Percentiles rank a stretch among this genome's conserved stretches.
Evolutionary conservation across 805 yeast species (phyloP).

Genomic region (Spathaspora girioi): DNA sequence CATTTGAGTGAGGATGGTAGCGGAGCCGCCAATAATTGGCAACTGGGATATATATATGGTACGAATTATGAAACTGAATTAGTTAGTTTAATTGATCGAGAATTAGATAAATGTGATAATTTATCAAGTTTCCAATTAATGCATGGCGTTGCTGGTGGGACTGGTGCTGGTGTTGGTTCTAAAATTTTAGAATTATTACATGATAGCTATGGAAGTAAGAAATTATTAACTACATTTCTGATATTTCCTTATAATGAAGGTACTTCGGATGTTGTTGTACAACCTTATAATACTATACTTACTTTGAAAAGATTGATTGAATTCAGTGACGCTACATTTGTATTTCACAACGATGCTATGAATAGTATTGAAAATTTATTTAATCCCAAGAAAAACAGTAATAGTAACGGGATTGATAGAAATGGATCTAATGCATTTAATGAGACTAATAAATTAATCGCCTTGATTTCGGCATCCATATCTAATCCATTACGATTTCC

Average conservation of each 20-base stretch:
- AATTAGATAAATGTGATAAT: slow-evolving; percentile 85
- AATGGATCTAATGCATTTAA: slow-evolving; percentile 44
- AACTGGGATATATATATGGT: slow-evolving; percentile 81
- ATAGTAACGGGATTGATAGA: neutral
- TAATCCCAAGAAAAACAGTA: slow-evolving; percentile 11
- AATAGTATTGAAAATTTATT: slow-evolving; percentile 60
- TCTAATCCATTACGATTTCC: slow-evolving; percentile 91
- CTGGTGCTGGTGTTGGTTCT: slow-evolving; percentile 96
- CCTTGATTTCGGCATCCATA: slow-evolving; percentile 78
- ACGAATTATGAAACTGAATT: slow-evolving; percentile 65
- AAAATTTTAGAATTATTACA: slow-evolving; percentile 69
- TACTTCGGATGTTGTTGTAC: slow-evolving; percentile 95
- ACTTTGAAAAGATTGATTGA: slow-evolving; percentile 80
- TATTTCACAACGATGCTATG: slow-evolving; percentile 86
- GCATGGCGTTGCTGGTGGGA: slow-evolving; percentile 98
- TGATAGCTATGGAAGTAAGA: slow-evolving; percentile 77
- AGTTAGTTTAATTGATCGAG: slow-evolving; percentile 80
- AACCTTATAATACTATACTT: slow-evolving; percentile 87
- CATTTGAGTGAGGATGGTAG: slow-evolving; percentile 77
- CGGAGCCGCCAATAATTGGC: slow-evolving; percentile 98
- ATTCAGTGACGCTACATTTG: slow-evolving; percentile 81
- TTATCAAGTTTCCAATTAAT: slow-evolving; percentile 86
- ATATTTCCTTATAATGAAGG: slow-evolving; percentile 77
- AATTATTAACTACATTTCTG: slow-evolving; percentile 77
- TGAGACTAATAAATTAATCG: slow-evolving; percentile 80